Evolutionary conservation across 352 stramenopile species (phyloP).

Genomic region (Phytophthora cactorum): DNA sequence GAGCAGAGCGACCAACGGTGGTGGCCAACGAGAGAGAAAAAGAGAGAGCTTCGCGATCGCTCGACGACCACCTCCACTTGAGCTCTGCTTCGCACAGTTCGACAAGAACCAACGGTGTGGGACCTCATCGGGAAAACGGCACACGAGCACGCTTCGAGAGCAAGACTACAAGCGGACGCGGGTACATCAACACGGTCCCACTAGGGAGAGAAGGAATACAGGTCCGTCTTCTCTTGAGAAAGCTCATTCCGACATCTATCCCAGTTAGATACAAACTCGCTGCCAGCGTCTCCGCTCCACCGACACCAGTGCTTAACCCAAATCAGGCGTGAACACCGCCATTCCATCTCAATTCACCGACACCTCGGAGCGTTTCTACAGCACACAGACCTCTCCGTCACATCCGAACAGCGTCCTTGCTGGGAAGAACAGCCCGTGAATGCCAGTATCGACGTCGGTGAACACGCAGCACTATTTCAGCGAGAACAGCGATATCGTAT

Average conservation of each 20-base stretch:
- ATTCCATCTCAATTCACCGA: slow-evolving; percentile 2
- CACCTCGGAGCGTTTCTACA: slow-evolving; percentile 1
- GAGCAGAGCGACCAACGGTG: neutral
- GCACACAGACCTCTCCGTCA: neutral
- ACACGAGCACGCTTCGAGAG: slow-evolving; percentile 3
- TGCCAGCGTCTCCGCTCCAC: neutral
- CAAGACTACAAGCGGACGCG: slow-evolving; percentile 3
- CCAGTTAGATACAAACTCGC: slow-evolving; percentile 28
- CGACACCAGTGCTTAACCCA: slow-evolving; percentile 5
- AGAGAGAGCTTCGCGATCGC: slow-evolving; percentile 17
- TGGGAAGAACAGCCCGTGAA: slow-evolving; percentile 3
- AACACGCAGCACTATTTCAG: neutral
- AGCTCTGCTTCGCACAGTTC: slow-evolving; percentile 8
- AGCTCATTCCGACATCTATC: slow-evolving; percentile 39
- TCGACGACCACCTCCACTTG: slow-evolving; percentile 7
- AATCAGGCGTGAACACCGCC: neutral
- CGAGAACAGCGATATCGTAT: neutral
- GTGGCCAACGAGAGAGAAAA: neutral
- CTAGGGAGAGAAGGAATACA: slow-evolving; percentile 25
- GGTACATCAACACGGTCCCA: slow-evolving; percentile 23
- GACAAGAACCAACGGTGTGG: slow-evolving; percentile 18
- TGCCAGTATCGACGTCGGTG: slow-evolving; percentile 8
- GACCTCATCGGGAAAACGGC: slow-evolving; percentile 18
- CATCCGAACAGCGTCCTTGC: neutral
- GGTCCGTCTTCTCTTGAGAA: slow-evolving; percentile 18